A percentile compares a stretch with the other conserved stretches of the same genome.
phyloP scores from a whole-genome alignment of 2,329 filamentous ascomycete species.

The Ceratocystis colombiana region DNA sequence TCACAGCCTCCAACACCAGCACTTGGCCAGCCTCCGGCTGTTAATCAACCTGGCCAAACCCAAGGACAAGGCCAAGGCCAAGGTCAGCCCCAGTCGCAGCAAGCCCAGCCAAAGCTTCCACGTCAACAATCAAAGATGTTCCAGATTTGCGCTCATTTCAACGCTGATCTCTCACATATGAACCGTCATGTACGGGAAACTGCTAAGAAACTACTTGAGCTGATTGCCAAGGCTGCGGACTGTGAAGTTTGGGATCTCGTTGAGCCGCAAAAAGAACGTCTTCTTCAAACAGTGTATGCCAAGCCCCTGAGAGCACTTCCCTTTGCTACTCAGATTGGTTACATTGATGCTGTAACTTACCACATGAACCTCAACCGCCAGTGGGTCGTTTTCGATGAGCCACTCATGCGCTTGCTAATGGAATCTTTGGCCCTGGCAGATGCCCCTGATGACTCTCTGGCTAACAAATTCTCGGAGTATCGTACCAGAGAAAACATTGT shows the following conservation, averaged over 20 bases:
- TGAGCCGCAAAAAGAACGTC: slow-evolving; percentile 76
- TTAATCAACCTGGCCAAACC: slow-evolving; percentile 30
- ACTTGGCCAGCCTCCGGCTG: slow-evolving; percentile 33
- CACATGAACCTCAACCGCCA: slow-evolving; percentile 81
- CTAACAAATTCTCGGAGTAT: slow-evolving; percentile 86
- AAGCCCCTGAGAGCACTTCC: slow-evolving; percentile 89
- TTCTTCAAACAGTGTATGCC: slow-evolving; percentile 85
- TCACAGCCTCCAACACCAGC: slow-evolving; percentile 28
- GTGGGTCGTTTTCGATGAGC: slow-evolving; percentile 85
- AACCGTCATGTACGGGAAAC: slow-evolving; percentile 89
- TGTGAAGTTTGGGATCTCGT: slow-evolving; percentile 81
- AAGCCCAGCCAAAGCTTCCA: slow-evolving; percentile 47
- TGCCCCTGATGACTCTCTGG: slow-evolving; percentile 83
- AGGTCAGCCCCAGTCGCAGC: slow-evolving; percentile 28
- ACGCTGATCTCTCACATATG: slow-evolving; percentile 85
- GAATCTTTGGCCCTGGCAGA: slow-evolving; percentile 91
- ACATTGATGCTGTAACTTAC: slow-evolving; percentile 95
- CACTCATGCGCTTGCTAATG: slow-evolving; percentile 79
- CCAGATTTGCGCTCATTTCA: slow-evolving; percentile 72
- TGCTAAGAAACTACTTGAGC: slow-evolving; percentile 67
- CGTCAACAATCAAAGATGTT: slow-evolving; percentile 32
- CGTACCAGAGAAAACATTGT: slow-evolving; percentile 93
- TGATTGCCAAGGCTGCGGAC: slow-evolving; percentile 66
- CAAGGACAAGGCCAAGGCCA: neutral
- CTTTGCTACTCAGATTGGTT: slow-evolving; percentile 92